Evolutionary conservation across 2,329 filamentous ascomycete genomes (phyloP).

Genomic region (Emergomyces orientalis): DNA sequence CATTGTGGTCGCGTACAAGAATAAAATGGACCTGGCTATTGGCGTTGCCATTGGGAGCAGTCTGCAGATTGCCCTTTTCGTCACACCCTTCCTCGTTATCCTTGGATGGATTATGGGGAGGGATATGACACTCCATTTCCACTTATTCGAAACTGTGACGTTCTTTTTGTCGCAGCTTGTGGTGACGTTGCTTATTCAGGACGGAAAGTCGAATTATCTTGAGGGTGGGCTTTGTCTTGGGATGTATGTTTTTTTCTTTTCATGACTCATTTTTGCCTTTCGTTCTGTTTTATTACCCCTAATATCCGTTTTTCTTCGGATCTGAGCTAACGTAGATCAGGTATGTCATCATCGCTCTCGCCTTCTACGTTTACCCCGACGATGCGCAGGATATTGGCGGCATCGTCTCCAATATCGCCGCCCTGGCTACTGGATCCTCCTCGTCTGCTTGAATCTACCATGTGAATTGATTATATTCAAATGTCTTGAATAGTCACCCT

Average conservation of each 20-base stretch:
- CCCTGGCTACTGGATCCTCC: neutral
- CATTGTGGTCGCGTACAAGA: constrained; percentile 65
- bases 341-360: constrained; percentile 40
- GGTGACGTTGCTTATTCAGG: constrained; percentile 64
- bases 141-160: constrained; percentile 68
- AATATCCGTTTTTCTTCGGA: neutral
- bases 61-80: constrained; percentile 72
- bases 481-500: neutral
- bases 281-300: neutral
- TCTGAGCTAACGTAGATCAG: constrained; percentile 16
- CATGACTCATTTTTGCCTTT: neutral
- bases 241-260: constrained; percentile 37
- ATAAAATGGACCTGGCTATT: constrained; percentile 61
- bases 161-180: constrained; percentile 69
- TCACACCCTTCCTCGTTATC: constrained; percentile 71
- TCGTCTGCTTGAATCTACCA: neutral
- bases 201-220: constrained; percentile 76
- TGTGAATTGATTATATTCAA: constrained; percentile 1
- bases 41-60: constrained; percentile 73
- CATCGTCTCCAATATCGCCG: neutral
- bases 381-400: constrained; percentile 19
- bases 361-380: constrained; percentile 43
- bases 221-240: constrained; percentile 64
- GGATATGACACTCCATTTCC: constrained; percentile 70
- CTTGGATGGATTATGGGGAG: constrained; percentile 67